These are phyloP conservation scores for Nephelium lappaceum DNA, from an alignment of 345 rosid species.

Conservation along the genomic window DNA sequence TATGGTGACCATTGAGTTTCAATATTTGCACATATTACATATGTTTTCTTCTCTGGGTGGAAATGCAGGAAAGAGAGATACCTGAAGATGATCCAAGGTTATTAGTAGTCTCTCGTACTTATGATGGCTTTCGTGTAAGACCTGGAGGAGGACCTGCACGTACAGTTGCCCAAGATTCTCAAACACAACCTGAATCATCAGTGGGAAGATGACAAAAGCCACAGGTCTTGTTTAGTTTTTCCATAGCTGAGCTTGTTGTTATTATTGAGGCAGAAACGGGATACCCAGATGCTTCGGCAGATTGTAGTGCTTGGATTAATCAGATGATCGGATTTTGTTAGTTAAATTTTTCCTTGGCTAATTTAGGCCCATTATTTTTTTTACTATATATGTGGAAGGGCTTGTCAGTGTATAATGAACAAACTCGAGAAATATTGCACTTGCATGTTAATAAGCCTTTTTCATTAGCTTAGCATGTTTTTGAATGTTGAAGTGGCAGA, in stretches of 20 bases:
- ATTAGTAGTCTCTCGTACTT: constrained; percentile 49
- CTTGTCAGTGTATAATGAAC: background rate
- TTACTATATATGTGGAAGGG: background rate
- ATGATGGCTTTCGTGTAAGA: constrained; percentile 44
- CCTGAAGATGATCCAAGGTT: constrained; percentile 85
- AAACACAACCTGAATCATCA: constrained; percentile 16
- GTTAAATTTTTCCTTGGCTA: background rate
- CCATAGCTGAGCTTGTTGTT: background rate
- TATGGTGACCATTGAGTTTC: background rate
- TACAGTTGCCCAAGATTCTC: constrained; percentile 25
- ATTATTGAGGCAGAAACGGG: background rate
- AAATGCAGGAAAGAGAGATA: constrained; percentile 67
- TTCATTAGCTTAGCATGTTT: background rate
- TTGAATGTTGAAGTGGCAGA: background rate
- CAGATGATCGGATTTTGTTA: background rate
- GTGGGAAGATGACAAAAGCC: background rate
- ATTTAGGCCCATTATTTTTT: background rate
- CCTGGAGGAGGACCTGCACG: constrained; percentile 32
- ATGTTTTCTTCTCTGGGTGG: background rate
- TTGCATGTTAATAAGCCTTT: background rate
- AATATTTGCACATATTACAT: background rate
- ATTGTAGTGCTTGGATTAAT: background rate
- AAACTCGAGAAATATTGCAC: background rate
- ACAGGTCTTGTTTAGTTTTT: background rate
- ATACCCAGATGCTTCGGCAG: background rate